Percentiles rank a stretch among this genome's conserved stretches.
Conservation (phyloP, 2,329 filamentous ascomycete genomes). For the Fusarium paranaense region DNA sequence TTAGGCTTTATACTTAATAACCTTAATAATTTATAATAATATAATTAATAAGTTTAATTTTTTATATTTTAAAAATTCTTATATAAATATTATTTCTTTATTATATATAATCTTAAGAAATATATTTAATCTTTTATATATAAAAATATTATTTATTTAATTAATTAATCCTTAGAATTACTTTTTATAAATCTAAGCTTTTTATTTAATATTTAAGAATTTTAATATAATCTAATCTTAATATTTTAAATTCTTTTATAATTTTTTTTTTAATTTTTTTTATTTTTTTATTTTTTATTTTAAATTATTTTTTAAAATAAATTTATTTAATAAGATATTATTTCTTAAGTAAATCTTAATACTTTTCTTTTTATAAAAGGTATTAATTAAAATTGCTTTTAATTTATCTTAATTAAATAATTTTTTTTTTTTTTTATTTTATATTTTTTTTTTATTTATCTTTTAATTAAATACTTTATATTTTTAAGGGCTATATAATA, state of each 20-base stretch:
- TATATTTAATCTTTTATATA: neutral
- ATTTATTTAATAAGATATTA: neutral
- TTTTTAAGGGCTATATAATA: neutral
- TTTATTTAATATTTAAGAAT: neutral
- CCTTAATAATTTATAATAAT: too few relatives aligned
- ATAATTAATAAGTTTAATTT: too few relatives aligned
- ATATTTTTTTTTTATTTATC: neutral
- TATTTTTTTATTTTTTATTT: neutral
- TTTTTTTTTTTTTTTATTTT: neutral
- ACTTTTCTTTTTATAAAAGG: neutral
- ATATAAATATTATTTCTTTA: neutral
- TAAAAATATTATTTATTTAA: neutral
- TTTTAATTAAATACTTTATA: neutral
- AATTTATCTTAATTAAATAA: neutral
- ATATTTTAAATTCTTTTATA: neutral
- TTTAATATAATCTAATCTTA: neutral
- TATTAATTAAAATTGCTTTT: neutral
- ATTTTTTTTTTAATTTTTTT: neutral
- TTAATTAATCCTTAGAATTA: neutral
- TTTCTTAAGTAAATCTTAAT: neutral
- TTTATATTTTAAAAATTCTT: neutral
- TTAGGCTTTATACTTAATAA: neutral
- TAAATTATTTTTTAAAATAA: neutral
- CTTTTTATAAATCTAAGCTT: neutral
- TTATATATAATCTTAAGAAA: neutral